phyloP scores from a whole-genome alignment of 371 early-diverging fungal species.

The Capillidium heterosporum region DNA sequence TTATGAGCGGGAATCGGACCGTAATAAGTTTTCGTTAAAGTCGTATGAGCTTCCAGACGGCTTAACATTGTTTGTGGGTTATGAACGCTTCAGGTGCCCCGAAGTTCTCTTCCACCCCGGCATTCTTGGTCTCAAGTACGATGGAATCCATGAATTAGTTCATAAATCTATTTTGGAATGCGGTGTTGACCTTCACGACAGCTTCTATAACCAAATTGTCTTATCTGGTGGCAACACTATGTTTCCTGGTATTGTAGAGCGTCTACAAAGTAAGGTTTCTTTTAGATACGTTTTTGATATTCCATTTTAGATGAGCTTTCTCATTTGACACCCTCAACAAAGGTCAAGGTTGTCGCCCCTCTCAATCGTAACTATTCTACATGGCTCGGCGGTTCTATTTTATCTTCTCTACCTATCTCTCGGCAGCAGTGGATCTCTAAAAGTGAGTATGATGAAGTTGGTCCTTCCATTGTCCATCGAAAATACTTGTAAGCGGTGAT shows the following conservation, averaged over 20 bases:
- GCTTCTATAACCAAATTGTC: slow-evolving; percentile 60
- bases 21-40: slow-evolving; percentile 39
- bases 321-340: too few relatives aligned
- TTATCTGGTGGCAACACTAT: slow-evolving; percentile 80
- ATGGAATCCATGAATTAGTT: background rate
- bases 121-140: background rate
- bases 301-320: background rate
- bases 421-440: slow-evolving; percentile 93
- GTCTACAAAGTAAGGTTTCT: slow-evolving; percentile 52
- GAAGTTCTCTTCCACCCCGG: slow-evolving; percentile 79
- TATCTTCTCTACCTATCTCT: slow-evolving; percentile 86
- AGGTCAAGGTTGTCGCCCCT: too few relatives aligned
- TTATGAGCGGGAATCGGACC: slow-evolving; percentile 79
- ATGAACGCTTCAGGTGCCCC: slow-evolving; percentile 63
- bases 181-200: slow-evolving; percentile 74
- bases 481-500: slow-evolving; percentile 66
- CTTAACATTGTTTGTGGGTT: slow-evolving; percentile 65
- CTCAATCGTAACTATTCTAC: slow-evolving; percentile 74
- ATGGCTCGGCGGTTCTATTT: slow-evolving; percentile 94
- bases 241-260: slow-evolving; percentile 71
- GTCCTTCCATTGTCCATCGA: slow-evolving; percentile 69
- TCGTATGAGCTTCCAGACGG: slow-evolving; percentile 91
- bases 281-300: slow-evolving; percentile 47
- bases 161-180: slow-evolving; percentile 29
- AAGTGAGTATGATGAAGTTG: slow-evolving; percentile 83